Evolutionary conservation across 257 asterid species (phyloP).

Genomic region (Nyctanthes arbortristis): DNA sequence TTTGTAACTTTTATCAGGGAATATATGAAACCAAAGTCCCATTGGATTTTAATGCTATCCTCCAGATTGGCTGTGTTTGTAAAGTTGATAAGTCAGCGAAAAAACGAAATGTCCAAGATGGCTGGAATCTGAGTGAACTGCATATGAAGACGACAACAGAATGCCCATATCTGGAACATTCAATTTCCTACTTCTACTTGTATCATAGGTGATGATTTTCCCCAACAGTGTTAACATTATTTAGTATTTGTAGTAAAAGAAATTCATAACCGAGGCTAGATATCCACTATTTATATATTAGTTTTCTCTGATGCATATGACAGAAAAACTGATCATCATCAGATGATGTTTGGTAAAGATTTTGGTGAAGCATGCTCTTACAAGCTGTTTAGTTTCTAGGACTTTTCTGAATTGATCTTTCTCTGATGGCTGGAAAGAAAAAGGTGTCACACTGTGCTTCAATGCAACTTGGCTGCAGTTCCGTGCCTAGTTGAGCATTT

Average conservation of each 20-base stretch:
- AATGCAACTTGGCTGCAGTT: background rate
- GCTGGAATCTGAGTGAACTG: slow-evolving; percentile 86
- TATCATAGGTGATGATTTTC: slow-evolving; percentile 70
- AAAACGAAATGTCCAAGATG: slow-evolving; percentile 66
- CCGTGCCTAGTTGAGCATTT: background rate
- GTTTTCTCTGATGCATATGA: background rate
- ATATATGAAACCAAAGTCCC: slow-evolving; percentile 91
- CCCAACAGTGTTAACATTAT: slow-evolving; percentile 2
- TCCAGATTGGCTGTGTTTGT: slow-evolving; percentile 94
- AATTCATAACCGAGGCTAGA: slow-evolving; percentile 5
- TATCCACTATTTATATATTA: slow-evolving; percentile 8
- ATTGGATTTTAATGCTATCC: slow-evolving; percentile 72
- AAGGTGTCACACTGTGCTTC: background rate
- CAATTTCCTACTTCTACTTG: slow-evolving; percentile 77
- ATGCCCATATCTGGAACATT: slow-evolving; percentile 84
- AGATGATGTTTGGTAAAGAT: background rate
- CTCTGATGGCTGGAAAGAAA: background rate
- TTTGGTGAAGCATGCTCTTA: background rate
- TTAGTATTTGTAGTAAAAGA: slow-evolving; percentile 12
- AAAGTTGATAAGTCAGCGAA: slow-evolving; percentile 87
- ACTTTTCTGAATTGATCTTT: background rate
- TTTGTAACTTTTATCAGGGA: slow-evolving; percentile 61
- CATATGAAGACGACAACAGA: slow-evolving; percentile 98
- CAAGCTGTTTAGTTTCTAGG: background rate
- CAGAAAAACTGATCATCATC: background rate